Conservation (phyloP, 2,329 filamentous ascomycete genomes). For the Aspergillus flavus region DNA sequence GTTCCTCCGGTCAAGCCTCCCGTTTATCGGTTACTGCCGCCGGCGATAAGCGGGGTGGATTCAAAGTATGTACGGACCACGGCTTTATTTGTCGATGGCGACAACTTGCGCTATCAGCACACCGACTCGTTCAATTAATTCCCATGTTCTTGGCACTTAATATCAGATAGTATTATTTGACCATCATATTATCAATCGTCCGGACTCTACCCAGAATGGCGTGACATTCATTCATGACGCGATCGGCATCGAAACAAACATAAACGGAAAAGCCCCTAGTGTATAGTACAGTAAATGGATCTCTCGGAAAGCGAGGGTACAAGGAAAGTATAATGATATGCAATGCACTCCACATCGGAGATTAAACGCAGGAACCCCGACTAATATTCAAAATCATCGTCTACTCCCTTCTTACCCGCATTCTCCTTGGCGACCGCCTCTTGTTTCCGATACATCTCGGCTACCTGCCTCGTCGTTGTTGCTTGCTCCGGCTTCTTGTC, state of each 20-base stretch:
- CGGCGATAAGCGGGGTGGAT: constrained; percentile 11
- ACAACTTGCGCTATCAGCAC: constrained; percentile 1
- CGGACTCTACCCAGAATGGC: background rate
- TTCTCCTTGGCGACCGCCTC: constrained; percentile 85
- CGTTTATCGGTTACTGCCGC: constrained; percentile 2
- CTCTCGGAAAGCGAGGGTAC: background rate
- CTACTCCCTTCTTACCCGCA: constrained; percentile 82
- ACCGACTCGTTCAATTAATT: background rate
- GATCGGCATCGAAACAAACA: background rate
- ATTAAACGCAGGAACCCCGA: background rate
- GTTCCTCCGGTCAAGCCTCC: background rate
- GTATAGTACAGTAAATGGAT: background rate
- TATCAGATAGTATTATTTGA: background rate
- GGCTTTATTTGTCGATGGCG: background rate
- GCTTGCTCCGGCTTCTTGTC: constrained; percentile 96
- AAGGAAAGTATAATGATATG: background rate
- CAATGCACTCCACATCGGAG: background rate
- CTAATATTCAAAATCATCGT: constrained; percentile 98
- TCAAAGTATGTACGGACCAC: too few relatives aligned
- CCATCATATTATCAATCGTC: background rate
- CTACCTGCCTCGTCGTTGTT: constrained; percentile 80
- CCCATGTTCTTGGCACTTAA: background rate
- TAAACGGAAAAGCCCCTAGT: background rate
- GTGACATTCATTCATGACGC: background rate
- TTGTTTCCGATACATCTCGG: constrained; percentile 96